These are phyloP conservation scores for Globisporangium cylindrosporum DNA, from an alignment of 352 stramenopile species.

Conservation along the genomic window DNA sequence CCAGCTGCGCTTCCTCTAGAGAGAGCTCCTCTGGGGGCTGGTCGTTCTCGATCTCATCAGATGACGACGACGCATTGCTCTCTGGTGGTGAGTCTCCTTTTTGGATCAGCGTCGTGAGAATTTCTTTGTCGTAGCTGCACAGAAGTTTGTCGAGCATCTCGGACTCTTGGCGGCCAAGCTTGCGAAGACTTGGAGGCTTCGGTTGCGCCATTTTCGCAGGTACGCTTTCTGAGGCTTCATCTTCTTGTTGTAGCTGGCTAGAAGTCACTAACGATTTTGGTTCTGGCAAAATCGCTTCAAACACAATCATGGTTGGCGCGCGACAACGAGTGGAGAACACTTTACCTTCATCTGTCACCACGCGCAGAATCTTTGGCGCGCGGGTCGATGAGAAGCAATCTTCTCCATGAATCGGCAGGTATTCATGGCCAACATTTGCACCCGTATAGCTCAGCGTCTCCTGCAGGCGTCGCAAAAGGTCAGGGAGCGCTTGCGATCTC, in stretches of 20 bases:
- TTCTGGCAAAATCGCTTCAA: conserved; percentile 23
- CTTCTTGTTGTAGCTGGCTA: conserved; percentile 1
- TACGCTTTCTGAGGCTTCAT: conserved; percentile 10
- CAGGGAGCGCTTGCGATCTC: conserved; percentile 12
- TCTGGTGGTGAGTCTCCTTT: background rate
- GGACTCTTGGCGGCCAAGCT: conserved; percentile 24
- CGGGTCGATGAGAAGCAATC: background rate
- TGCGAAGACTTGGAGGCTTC: conserved; percentile 17
- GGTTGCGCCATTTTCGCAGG: background rate
- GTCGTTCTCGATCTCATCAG: conserved; percentile 15
- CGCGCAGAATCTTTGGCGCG: conserved; percentile 22
- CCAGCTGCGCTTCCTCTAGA: conserved; percentile 25
- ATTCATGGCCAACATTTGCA: conserved; percentile 6
- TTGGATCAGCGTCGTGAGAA: background rate
- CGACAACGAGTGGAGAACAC: conserved; percentile 35
- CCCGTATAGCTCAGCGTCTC: conserved; percentile 5
- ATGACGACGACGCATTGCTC: background rate
- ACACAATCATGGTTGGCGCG: conserved; percentile 39
- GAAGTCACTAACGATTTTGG: background rate
- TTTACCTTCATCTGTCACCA: conserved; percentile 30
- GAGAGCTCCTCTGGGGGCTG: conserved; percentile 21
- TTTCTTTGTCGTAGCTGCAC: conserved; percentile 20
- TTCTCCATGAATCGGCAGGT: conserved; percentile 16
- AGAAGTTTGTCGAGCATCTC: conserved; percentile 30
- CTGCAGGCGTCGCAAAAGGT: conserved; percentile 21